A percentile compares a stretch with the other conserved stretches of the same genome.
Evolutionary conservation across 805 yeast species (phyloP).

Genomic region (Nakazawaea pomicola): DNA sequence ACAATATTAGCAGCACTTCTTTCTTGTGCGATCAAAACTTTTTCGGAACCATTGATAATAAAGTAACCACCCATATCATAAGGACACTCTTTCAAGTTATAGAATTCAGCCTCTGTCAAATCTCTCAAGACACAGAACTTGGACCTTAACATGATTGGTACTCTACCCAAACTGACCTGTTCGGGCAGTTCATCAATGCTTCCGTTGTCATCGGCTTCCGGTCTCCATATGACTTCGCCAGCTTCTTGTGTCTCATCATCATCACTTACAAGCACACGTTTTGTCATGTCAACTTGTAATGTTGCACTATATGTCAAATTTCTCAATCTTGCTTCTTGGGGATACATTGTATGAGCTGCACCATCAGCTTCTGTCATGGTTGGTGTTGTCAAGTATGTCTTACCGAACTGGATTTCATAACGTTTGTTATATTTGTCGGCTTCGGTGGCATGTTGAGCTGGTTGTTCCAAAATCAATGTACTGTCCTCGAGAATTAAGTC

Average conservation of each 20-base stretch:
- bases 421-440: constrained; percentile 86
- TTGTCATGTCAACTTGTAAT: constrained; percentile 91
- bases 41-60: constrained; percentile 96
- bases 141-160: constrained; percentile 96
- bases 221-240: constrained; percentile 20
- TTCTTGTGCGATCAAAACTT: constrained; percentile 97
- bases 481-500: constrained; percentile 96
- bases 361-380: constrained; percentile 99
- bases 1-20: constrained; percentile 98
- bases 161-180: constrained; percentile 90
- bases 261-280: constrained; percentile 77
- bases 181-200: constrained; percentile 63
- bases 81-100: constrained; percentile 96
- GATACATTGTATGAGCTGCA: constrained; percentile 97
- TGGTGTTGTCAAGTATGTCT: constrained; percentile 92
- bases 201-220: constrained; percentile 31
- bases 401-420: constrained; percentile 96
- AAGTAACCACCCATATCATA: constrained; percentile 99
- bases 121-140: constrained; percentile 92
- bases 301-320: constrained; percentile 96
- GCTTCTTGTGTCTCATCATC: constrained; percentile 60
- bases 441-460: constrained; percentile 94
- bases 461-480: constrained; percentile 90
- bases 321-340: constrained; percentile 96
- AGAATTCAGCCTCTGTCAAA: constrained; percentile 86